Evolutionary conservation across 768 basidiomycete species (phyloP), one percentile per base, ranked within the genome.

Genomic region (Lentinula sp.): DNA sequence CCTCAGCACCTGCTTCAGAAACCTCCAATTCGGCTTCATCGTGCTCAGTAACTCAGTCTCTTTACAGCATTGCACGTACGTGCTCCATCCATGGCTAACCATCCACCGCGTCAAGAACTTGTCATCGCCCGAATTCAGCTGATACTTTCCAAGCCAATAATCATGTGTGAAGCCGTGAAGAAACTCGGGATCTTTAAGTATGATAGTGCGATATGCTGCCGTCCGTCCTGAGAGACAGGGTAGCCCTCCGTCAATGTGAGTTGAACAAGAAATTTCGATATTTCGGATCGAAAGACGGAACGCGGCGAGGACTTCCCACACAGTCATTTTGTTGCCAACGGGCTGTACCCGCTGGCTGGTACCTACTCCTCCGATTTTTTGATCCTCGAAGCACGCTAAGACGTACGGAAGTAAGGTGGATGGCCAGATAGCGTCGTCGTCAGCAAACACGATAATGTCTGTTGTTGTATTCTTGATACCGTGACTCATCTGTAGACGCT

Each of bases 1-100:
- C 64, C 94, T 78, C 57, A 96, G 74, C 11, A 95, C 94, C 71
- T 96, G 95, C 76, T 95, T 94, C 73, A 95, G 75, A 77, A 96
- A 96, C 57, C 91, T 81, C 94, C 93, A 96, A 75, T 96, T 92
- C 31, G 93, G 93, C 74, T 96, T 96, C 94, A 95, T 98, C 56
- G 93, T 95, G 70, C 87, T 89, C 62, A 94, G 76, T 13, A 95
- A 76, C 74, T 95, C 93, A 13, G 86, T 88, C 74, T 92, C 89
- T 70, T 83, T 84, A 77, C 89, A 93, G 70, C 83, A 84, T 70
- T 93, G 92, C 35, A 95, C 91, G 70, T 93, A 95, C n/a, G 93
- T 95, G 71, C 81, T 88, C 94, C 95, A 96, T 15, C 93, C 93
- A 68, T 95, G 93, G 69, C 85, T 87, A 62, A 96, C 94, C 91